Base-by-base conservation (phyloP, 1,284 basidiomycete genomes). In the Rhodotorula sp. region DNA sequence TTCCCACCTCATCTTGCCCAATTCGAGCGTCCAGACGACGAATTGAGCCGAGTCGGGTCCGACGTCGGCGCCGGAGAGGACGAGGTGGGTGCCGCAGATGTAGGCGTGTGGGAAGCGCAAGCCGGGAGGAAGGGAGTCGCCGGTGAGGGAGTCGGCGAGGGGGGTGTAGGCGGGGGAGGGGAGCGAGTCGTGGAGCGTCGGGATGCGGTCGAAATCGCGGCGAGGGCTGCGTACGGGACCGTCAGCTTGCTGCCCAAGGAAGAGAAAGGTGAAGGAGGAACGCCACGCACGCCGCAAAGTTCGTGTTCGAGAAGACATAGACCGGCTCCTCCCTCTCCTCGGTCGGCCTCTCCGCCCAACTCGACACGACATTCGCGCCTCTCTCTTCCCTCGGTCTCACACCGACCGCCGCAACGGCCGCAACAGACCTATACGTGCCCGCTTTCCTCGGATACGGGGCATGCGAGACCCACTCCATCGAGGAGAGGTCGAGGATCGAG, bases 61-160 rank as follows among this genome's bases (percentile, higher is more conserved):
- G 15, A 68, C 44, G 46, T 66, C 48, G 8, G 48, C 71, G n/a
- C 78, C 78, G 0, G 74, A 72, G n/a, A 79, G 65, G 61, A 79
- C 89, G 77, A 96, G 86, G 80, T 93, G 88, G 48, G 86, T 87
- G 44, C 93, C 93, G 27, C 94, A 84, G 73, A 95, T 88, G 48
- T 91, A 90, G 36, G 92, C 94, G 0, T 91, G 90, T 11, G 94
- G 94, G 82, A 96, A 97, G 24, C 94, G 89, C 59, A 96, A 85
- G 22, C 93, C 94, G 0, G 92, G 93, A 3, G 70, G 70, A 10
- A 63, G 44, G 4, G 55, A 30, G 15, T 24, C n/a, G 34, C 52
- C 60, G 32, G 24, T 11, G 53, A 71, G 62, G 30, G 92, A 92
- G 74, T 73, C 20, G 89, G 88, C n/a, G 84, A 86, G 59, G 90